Base-by-base conservation (phyloP, 1,139 yeast genomes). In the Taphrina communis region DNA sequence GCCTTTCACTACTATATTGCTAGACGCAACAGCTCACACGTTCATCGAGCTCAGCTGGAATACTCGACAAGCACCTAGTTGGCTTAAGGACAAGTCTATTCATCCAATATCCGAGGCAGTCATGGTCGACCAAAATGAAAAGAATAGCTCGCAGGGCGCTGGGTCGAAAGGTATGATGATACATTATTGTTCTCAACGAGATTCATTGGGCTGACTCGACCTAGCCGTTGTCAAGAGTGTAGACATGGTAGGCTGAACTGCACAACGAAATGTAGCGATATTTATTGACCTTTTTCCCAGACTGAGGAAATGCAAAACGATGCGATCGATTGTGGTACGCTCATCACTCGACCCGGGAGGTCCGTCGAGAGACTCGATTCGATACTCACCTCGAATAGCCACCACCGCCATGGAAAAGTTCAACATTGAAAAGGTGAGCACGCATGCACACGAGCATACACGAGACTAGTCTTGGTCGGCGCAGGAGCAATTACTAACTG, bases 391-490 rank as follows among this genome's bases (percentile, higher is more conserved):
- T 1, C 14, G 86, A 84, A 76, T 78, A 66, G 84, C 85, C 60
- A 82, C 88, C 44, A 83, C 86, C 70, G 88, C 88, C 66, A 78
- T 88, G 72, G 83, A 88, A 11, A 78, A 81, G 69, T 85, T 84
- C 72, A 86, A 90, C 2, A 77, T 83, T 46, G 83, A 82, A 68
- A 80, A 80, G 73, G 75, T 74, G 39, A 46, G 41, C 14, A 17
- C 8, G 19, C 31, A 25, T 4, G 31, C 31, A 2, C 4, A 25
- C 4, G 4, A 2, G 31, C 31, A 25, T 25, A 2, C 4, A 4
- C 31, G 31, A 25, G 31, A 25, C 31, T 2, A 25, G 31, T 25
- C 31, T 25, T 25, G 31, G 31, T 25, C 1, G 31, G 31, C 31
- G 4, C 31, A n/a, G n/a, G 31, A 25, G 31, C 31, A 1, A 25